Conservation (phyloP, 768 basidiomycete species). For the Flagelloscypha sp. region DNA sequence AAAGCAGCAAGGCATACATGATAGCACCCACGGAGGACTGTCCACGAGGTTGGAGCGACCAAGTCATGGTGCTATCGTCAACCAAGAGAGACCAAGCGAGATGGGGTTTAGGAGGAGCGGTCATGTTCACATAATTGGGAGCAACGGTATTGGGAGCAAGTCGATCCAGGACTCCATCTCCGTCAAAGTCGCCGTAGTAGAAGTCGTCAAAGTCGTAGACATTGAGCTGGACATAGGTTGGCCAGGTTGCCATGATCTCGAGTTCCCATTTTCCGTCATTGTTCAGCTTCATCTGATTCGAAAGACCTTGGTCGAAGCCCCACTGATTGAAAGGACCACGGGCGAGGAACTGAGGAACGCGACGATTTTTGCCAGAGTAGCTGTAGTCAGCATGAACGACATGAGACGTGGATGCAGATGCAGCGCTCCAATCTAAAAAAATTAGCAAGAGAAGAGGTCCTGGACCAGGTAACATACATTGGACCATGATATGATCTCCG, state of each 20-base stretch:
- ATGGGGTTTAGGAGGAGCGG: conserved; percentile 81
- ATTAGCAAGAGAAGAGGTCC: conserved; percentile 1
- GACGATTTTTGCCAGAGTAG: conserved; percentile 49
- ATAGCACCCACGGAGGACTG: conserved; percentile 72
- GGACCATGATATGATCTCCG: conserved; percentile 81
- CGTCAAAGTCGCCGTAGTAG: conserved; percentile 87
- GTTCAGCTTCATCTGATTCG: conserved; percentile 57
- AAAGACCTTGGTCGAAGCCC: conserved; percentile 83
- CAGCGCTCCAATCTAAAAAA: conserved; percentile 65
- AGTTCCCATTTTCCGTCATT: conserved; percentile 71
- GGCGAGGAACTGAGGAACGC: conserved; percentile 79
- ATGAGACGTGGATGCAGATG: conserved; percentile 50
- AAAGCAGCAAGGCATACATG: conserved; percentile 77
- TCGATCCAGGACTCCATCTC: conserved; percentile 82
- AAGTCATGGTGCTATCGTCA: conserved; percentile 68
- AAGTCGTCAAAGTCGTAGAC: conserved; percentile 87
- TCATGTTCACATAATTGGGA: conserved; percentile 86
- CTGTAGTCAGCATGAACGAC: conserved; percentile 73
- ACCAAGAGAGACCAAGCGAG: conserved; percentile 81
- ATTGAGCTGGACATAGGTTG: conserved; percentile 83
- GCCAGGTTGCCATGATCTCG: conserved; percentile 87
- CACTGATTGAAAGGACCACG: conserved; percentile 88
- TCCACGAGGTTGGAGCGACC: conserved; percentile 78
- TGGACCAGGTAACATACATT: conserved; percentile 62
- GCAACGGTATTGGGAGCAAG: conserved; percentile 82